Percentiles rank a stretch among this genome's conserved stretches.
Conservation (phyloP, 106 monocot genomes). For the Dioscorea dumetorum region DNA sequence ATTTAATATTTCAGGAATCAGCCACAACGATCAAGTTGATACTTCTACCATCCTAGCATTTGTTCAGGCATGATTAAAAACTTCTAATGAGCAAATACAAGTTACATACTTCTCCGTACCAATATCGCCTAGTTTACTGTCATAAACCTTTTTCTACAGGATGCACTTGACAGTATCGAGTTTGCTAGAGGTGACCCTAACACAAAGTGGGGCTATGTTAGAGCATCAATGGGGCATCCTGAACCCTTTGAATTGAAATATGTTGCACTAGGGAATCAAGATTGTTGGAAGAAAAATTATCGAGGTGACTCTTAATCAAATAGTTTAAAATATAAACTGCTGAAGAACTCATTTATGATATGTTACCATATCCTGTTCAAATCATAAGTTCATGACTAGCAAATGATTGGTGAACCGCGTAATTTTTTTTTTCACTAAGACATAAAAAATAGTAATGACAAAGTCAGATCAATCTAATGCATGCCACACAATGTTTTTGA, state of each 20-base stretch:
- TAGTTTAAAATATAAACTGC: too few relatives aligned
- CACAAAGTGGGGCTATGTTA: conserved; percentile 77
- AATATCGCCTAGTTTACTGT: too few relatives aligned
- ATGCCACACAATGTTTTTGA: background rate
- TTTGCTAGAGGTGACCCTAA: conserved; percentile 73
- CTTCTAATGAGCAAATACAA: background rate
- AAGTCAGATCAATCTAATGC: too few relatives aligned
- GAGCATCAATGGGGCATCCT: conserved; percentile 83
- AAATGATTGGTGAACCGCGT: too few relatives aligned
- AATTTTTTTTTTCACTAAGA: too few relatives aligned
- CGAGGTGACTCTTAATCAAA: conserved; percentile 26
- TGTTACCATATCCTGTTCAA: too few relatives aligned
- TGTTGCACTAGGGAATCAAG: conserved; percentile 84
- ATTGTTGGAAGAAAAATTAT: conserved; percentile 70
- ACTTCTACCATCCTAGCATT: conserved; percentile 57
- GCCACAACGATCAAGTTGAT: conserved; percentile 74
- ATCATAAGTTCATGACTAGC: too few relatives aligned
- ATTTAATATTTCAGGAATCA: conserved; percentile 52
- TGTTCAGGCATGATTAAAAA: conserved; percentile 42
- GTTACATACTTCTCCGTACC: too few relatives aligned
- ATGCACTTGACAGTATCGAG: conserved; percentile 71
- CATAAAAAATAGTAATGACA: too few relatives aligned
- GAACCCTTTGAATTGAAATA: conserved; percentile 80
- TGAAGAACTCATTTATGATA: too few relatives aligned
- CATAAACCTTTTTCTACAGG: conserved; percentile 26